A percentile compares a stretch with the other conserved stretches of the same genome.
Conservation (phyloP, 139 green algal genomes). For the Picochlorum sp. region DNA sequence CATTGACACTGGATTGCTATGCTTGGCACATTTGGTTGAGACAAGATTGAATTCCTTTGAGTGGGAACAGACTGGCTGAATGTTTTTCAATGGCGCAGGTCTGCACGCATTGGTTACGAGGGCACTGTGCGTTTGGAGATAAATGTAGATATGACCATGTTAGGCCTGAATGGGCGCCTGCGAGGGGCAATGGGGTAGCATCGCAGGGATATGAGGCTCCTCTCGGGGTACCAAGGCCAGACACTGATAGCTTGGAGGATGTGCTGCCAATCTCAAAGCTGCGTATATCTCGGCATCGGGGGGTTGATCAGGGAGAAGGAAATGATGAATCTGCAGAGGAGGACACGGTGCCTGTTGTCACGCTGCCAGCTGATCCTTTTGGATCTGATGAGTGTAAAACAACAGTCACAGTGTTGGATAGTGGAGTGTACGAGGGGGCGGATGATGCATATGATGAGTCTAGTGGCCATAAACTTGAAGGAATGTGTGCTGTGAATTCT, state of each 20-base stretch:
- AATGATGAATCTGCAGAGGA: not conserved
- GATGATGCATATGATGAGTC: too few species aligned
- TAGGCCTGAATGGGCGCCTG: conserved; percentile 19
- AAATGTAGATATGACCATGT: conserved; percentile 28
- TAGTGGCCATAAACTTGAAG: too few species aligned
- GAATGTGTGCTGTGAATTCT: too few species aligned
- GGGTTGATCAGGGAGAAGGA: not conserved
- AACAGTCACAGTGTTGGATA: not conserved
- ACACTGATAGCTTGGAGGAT: conserved; percentile 10
- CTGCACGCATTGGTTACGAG: conserved; percentile 49
- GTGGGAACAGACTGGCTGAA: too few species aligned
- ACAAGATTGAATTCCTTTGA: too few species aligned
- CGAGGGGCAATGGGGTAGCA: not conserved
- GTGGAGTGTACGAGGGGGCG: not conserved
- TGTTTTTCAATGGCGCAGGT: conserved; percentile 23
- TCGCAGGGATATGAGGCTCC: not conserved
- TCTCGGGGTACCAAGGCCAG: conserved; percentile 2
- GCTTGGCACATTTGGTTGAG: too few species aligned
- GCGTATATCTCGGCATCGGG: conserved; percentile 12
- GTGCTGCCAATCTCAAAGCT: conserved; percentile 25
- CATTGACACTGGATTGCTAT: too few species aligned
- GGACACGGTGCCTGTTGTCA: not conserved
- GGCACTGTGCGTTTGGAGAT: conserved; percentile 48
- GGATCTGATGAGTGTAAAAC: not conserved
- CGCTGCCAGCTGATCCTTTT: conserved; percentile 13